A percentile compares a stretch with the other conserved stretches of the same genome.
These are phyloP conservation scores for Salix purpurea DNA, from an alignment of 345 rosid species.

Conservation along the genomic window DNA sequence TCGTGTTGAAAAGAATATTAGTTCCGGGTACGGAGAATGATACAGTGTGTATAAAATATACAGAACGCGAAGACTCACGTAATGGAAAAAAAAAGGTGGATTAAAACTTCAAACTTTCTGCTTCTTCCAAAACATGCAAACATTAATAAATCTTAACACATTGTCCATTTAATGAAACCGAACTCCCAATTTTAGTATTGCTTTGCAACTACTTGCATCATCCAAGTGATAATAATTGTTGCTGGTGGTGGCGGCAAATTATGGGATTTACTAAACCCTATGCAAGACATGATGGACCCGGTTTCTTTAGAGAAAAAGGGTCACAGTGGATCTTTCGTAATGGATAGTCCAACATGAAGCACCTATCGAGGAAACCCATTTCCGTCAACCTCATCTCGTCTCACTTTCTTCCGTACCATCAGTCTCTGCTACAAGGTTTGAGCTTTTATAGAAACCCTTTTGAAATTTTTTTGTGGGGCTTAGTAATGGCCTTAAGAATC, in stretches of 20 bases:
- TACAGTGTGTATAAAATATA: too few relatives aligned
- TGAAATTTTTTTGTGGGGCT: background rate
- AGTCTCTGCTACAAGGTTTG: conserved; percentile 78
- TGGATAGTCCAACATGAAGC: conserved; percentile 91
- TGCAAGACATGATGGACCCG: conserved; percentile 48
- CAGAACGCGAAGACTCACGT: background rate
- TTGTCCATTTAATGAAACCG: background rate
- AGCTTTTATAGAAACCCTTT: background rate
- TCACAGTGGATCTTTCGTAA: conserved; percentile 81
- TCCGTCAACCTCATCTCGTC: conserved; percentile 64
- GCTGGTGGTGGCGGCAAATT: conserved; percentile 90
- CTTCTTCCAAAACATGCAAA: background rate
- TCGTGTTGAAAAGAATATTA: too few relatives aligned
- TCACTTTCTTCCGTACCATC: conserved; percentile 85
- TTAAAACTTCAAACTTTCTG: background rate
- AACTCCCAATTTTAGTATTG: background rate
- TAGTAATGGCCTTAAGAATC: background rate
- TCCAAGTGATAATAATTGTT: conserved; percentile 27
- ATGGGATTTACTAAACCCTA: conserved; percentile 80
- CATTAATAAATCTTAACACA: background rate
- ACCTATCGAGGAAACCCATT: conserved; percentile 42
- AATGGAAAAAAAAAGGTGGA: background rate
- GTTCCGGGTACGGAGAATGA: too few relatives aligned
- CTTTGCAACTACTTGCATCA: background rate
- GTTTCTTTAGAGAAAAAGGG: conserved; percentile 64